Evolutionary conservation across 108 stramenopile species (phyloP), one percentile per base, ranked within the genome.

Genomic region (Skeletonema potamos): DNA sequence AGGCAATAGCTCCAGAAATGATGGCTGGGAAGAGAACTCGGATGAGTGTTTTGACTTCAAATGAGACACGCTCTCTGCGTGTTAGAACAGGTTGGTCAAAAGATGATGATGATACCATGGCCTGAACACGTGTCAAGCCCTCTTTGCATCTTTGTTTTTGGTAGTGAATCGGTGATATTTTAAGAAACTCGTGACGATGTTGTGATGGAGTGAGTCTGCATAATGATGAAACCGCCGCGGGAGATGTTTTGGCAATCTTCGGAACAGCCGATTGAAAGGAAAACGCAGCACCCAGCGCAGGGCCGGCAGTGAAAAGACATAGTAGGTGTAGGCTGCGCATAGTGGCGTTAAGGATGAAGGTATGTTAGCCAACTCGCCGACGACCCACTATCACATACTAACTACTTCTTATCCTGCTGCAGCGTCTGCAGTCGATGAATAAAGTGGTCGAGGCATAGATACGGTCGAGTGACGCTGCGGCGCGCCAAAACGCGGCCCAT

Each of bases 21-120:
- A 72, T 58, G 17, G 80, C 74, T 1, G 80, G 80, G 43, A 76
- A 64, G 34, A 76, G 69, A 11, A 81, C 80, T 27, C 75, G 80
- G 22, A 81, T 54, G 18, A 81, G 56, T 18, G 80, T 81, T 56
- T 30, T 17, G 24, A 77, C 34, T 59, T 77, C 64, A 36, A 58
- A 58, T 20, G 36, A 27, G 70, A 66, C 43, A 17, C 71, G 76
- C 11, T 65, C 43, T 1, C 66, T 58, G 20, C 75, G 75, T 18
- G 66, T 34, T 18, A 39, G 60, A 4, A 55, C 30, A 6, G 20
- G 29, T 17, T 30, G 6, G 30, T 33, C 58, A 17, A 26, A 5
- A 26, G 4, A 3, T 30, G 58, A 5, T 18, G 58, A 18, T 18
- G 20, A 6, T 24, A 20, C 1, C 1, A 20, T n/a, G 18, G 48